phyloP scores from a whole-genome alignment of 2,329 filamentous ascomycete genomes.

The Aspergillus fumigatus region DNA sequence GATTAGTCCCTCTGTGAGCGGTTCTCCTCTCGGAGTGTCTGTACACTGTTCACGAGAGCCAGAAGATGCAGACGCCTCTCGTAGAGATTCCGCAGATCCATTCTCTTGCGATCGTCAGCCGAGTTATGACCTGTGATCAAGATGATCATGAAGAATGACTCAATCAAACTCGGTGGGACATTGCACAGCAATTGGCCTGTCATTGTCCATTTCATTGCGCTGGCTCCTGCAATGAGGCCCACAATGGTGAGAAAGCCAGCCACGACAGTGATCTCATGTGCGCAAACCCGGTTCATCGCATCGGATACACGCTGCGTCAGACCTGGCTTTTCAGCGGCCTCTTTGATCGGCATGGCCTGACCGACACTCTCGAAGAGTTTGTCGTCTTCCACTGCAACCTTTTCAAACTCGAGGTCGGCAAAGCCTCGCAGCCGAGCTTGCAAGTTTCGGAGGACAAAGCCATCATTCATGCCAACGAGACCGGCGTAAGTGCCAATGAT shows the following conservation, averaged over 20 bases:
- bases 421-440: conserved; percentile 22
- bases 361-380: not conserved
- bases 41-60: not conserved
- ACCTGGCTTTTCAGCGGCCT: not conserved
- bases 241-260: conserved; percentile 9
- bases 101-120: conserved; percentile 15
- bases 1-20: not conserved
- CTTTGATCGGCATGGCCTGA: not conserved
- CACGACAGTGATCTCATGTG: not conserved
- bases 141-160: conserved; percentile 28
- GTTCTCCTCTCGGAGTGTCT: not conserved
- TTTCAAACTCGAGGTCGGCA: conserved; percentile 7
- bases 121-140: conserved; percentile 26
- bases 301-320: not conserved
- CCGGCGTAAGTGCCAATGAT: conserved; percentile 47
- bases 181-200: conserved; percentile 31
- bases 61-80: conserved; percentile 8
- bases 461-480: conserved; percentile 42
- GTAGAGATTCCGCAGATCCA: conserved; percentile 16
- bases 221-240: conserved; percentile 21
- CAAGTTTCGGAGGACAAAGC: conserved; percentile 44
- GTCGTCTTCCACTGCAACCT: not conserved
- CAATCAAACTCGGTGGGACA: conserved; percentile 29
- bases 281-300: not conserved
- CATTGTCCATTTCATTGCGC: conserved; percentile 23